A percentile compares a stretch with the other conserved stretches of the same genome.
phyloP scores from a whole-genome alignment of 225 moss, liverwort and hornwort genomes.

The Lunularia cruciata region DNA sequence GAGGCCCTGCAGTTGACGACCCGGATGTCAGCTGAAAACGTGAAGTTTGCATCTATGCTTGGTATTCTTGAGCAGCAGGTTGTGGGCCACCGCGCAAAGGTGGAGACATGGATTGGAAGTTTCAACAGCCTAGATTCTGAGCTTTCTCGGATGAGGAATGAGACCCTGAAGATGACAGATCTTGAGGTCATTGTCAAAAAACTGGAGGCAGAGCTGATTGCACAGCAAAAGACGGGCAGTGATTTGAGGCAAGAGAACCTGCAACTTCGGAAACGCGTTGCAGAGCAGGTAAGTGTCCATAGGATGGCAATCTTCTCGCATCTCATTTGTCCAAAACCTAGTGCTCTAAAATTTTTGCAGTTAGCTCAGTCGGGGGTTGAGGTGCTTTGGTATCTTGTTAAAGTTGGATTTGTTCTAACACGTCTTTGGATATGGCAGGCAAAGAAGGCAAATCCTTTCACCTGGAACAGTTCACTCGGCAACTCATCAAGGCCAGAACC shows the following conservation, averaged over 20 bases:
- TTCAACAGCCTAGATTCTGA: constrained; percentile 39
- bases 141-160: constrained; percentile 29
- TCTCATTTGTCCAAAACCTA: background rate
- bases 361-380: too few relatives aligned
- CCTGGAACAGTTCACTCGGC: constrained; percentile 33
- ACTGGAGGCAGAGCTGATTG: constrained; percentile 30
- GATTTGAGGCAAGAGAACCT: constrained; percentile 31
- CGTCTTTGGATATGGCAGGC: constrained; percentile 15
- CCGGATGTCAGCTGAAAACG: constrained; percentile 31
- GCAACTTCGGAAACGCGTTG: constrained; percentile 29
- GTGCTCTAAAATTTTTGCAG: too few relatives aligned
- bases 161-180: constrained; percentile 30
- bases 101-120: constrained; percentile 33
- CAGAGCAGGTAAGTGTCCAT: constrained; percentile 33
- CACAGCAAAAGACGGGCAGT: constrained; percentile 21
- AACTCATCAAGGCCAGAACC: constrained; percentile 18
- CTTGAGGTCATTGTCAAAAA: constrained; percentile 27
- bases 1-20: constrained; percentile 35
- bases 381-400: too few relatives aligned
- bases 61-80: constrained; percentile 35
- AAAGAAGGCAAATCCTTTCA: constrained; percentile 45
- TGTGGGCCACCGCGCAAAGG: constrained; percentile 34
- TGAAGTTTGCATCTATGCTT: constrained; percentile 41
- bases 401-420: background rate
- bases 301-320: too few relatives aligned